Evolutionary conservation across 129 eudicot species (phyloP), one percentile per base, ranked within the genome.

Genomic region (Tanacetum coccineum): DNA sequence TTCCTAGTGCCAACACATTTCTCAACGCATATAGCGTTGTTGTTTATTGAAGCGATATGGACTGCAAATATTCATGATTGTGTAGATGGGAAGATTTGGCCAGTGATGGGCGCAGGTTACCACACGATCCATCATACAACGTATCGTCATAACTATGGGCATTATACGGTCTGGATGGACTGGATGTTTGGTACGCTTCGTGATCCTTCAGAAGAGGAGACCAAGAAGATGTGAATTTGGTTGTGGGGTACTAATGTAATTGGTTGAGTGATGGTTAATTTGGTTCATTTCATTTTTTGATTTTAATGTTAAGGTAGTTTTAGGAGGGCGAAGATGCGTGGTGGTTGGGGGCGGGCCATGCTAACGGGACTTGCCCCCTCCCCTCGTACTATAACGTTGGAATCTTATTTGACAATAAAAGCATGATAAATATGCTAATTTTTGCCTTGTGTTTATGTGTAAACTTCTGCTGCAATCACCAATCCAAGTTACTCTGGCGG

Each of bases 101-200:
- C 96, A 2, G 85, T 93, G 28, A 93, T 93, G 99, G 99, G 99
- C 50, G 98, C 98, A 3, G 98, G 89, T 15, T 89, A 89, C 86
- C 99, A 93, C 77, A 86, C 96, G 25, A 89, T 93, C 53, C 99
- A 93, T 75, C 96, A 93, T 79, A 89, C 96, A 18, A 93, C 99
- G 0, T 93, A 89, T 21, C 89, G 90, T 21, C 99, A 93, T 49
- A 93, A 93, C 52, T 93, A 93, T 22, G 99, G 99, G 17, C 96
- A 89, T 69, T 93, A 74, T 81, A 93, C 99, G 0, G 70, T 88
- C 36, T 89, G 95, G 87, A 93, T 93, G 99, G 99, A 93, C 74
- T 89, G 96, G 96, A 82, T 89, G 87, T 93, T 93, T 68, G 96
- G 96, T 12, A 93, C 99, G 13, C 99, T 93, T 69, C 90, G 89